A percentile compares a stretch with the other conserved stretches of the same genome.
Evolutionary conservation across 257 asterid species (phyloP).

Genomic region (Petunia secreta): DNA sequence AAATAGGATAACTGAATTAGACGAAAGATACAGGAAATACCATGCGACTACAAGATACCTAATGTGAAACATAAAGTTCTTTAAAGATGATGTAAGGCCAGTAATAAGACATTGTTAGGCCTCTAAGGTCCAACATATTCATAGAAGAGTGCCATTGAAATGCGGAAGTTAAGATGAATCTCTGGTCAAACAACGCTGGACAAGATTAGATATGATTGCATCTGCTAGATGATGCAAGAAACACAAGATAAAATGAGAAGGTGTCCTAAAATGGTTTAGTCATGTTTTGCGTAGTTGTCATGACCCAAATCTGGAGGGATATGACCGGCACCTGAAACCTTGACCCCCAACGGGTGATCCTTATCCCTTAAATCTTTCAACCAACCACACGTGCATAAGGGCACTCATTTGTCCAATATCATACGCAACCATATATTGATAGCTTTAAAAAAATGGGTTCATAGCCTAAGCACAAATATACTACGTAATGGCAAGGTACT

Average conservation of each 20-base stretch:
- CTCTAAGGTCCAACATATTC: neutral
- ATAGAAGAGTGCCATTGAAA: slow-evolving; percentile 1
- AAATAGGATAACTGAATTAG: slow-evolving; percentile 4
- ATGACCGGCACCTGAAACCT: no score
- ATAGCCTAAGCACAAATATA: no score
- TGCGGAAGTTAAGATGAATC: neutral
- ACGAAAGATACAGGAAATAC: neutral
- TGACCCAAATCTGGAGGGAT: no score
- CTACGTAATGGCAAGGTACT: no score
- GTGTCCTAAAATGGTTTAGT: no score
- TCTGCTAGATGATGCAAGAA: neutral
- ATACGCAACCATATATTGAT: no score
- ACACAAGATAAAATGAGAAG: neutral
- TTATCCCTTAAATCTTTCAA: no score
- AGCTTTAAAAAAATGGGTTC: no score
- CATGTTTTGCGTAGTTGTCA: no score
- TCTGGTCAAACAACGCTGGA: neutral
- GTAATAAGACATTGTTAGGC: neutral
- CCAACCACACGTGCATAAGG: no score
- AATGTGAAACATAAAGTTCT: neutral
- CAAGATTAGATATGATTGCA: slow-evolving; percentile 10
- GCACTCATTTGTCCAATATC: no score
- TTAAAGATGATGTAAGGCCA: neutral
- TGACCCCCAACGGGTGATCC: no score
- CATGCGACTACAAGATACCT: neutral